Conservation (phyloP, 2,329 filamentous ascomycete genomes). For the Fusarium sp. region DNA sequence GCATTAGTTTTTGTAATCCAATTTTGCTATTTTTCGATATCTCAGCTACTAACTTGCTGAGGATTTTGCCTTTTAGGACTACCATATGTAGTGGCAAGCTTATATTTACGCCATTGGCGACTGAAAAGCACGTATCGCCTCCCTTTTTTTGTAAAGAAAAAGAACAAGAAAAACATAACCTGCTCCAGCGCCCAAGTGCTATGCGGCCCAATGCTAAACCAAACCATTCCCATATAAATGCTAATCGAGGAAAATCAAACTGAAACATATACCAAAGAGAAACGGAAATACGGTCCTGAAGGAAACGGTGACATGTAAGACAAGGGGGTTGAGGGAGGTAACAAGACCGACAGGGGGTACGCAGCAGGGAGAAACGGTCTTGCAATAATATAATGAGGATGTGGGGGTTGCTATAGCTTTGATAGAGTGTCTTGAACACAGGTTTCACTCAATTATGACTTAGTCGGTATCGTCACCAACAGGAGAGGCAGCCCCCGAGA, state of each 20-base stretch:
- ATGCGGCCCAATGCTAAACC: conserved; percentile 48
- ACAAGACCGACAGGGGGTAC: conserved; percentile 17
- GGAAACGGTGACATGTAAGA: conserved; percentile 23
- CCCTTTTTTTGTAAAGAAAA: conserved; percentile 30
- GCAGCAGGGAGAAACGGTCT: conserved; percentile 25
- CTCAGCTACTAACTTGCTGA: conserved; percentile 39
- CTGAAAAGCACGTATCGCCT: conserved; percentile 35
- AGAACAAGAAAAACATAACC: conserved; percentile 38
- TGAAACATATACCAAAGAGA: conserved; percentile 35
- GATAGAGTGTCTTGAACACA: conserved; percentile 21
- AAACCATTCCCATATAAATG: conserved; percentile 45
- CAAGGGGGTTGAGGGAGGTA: conserved; percentile 6
- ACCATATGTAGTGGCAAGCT: conserved; percentile 27
- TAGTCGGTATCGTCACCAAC: conserved; percentile 58
- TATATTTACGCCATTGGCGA: conserved; percentile 31
- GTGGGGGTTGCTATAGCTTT: conserved; percentile 28
- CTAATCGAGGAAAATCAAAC: conserved; percentile 38
- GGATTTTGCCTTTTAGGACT: conserved; percentile 22
- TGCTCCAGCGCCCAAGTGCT: conserved; percentile 46
- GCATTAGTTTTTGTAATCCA: conserved; percentile 25
- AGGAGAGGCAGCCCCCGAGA: conserved; percentile 54
- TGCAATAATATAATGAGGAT: conserved; percentile 19
- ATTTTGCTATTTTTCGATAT: conserved; percentile 44
- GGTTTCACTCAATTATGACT: conserved; percentile 27
- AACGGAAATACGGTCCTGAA: conserved; percentile 26